A percentile compares a stretch with the other conserved stretches of the same genome.
phyloP scores from a whole-genome alignment of 2,329 filamentous ascomycete genomes.

The Phaeosphaeria sp. region DNA sequence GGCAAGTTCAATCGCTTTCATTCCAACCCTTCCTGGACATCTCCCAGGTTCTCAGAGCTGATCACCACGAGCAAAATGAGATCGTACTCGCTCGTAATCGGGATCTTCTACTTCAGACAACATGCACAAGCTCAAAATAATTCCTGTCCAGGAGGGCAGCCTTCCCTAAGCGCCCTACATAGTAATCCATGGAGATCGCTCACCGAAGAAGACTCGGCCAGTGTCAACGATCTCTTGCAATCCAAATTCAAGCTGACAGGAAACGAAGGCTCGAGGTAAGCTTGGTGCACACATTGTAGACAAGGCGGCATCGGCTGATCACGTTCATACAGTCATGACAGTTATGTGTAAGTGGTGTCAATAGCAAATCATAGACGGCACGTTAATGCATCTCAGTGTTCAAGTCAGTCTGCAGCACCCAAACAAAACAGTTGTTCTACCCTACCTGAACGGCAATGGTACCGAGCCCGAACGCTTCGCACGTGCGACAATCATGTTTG shows the following conservation, averaged over 20 bases:
- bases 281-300: background rate
- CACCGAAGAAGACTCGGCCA: slow-evolving; percentile 15
- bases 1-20: background rate
- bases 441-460: slow-evolving; percentile 17
- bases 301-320: background rate
- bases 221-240: slow-evolving; percentile 16
- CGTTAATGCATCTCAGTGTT: slow-evolving; percentile 10
- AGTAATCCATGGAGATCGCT: slow-evolving; percentile 18
- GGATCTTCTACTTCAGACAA: background rate
- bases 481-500: slow-evolving; percentile 25
- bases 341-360: slow-evolving; percentile 14
- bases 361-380: background rate
- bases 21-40: background rate
- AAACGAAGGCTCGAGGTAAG: slow-evolving; percentile 14
- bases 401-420: slow-evolving; percentile 18
- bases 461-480: slow-evolving; percentile 25
- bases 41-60: background rate
- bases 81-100: background rate
- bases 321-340: slow-evolving; percentile 11
- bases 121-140: slow-evolving; percentile 5
- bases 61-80: background rate
- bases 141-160: slow-evolving; percentile 7
- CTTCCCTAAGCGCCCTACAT: slow-evolving; percentile 12
- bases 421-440: slow-evolving; percentile 30
- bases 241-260: slow-evolving; percentile 13